Evolutionary conservation across 345 rosid species (phyloP), one percentile per base, ranked within the genome.

Genomic region (Eucalyptus globulus): DNA sequence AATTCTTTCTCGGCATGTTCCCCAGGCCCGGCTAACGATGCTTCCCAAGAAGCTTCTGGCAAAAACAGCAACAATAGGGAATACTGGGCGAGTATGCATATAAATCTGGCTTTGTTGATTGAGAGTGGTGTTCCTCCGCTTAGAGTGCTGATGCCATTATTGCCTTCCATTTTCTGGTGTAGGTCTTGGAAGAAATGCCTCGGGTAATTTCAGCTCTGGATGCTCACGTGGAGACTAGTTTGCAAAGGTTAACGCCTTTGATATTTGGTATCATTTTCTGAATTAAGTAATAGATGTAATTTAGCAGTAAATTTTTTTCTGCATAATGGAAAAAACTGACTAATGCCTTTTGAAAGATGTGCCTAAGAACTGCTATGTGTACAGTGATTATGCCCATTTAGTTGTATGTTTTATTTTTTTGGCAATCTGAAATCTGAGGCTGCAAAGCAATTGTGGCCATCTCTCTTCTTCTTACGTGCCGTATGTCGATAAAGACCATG

Each of bases 141-240:
- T 40, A 1, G 85, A 76, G 15, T 76, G 54, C 50, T 88, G 50
- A 27, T 87, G 54, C 51, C 22, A 29, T 88, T 44, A 24, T 44
- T 60, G 56, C 80, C 47, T 88, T 34, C 44, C n/a, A 49, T 45
- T 14, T 29, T 89, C 67, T 87, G 86, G 89, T 80, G 80, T 88
- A 97, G 99, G 94, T 95, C 16, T 92, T 97, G 91, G 95, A 93
- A 88, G 98, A 95, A 92, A 94, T 97, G 95, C 99, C 99, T 89
- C 94, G 83, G 72, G 97, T 93, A 91, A 93, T 97, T 89, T 94
- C 98, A 56, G 90, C 96, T 83, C 88, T 97, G 62, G 99, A 97
- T 92, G 99, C 97, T 24, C 95, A 96, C 88, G 92, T 95, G 92
- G 99, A 97, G 92, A 91, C 88, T 65, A 96, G 97, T 91, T 91